phyloP scores from a whole-genome alignment of 192 early-diverging fungal species.

The Entomortierella chlamydospora region DNA sequence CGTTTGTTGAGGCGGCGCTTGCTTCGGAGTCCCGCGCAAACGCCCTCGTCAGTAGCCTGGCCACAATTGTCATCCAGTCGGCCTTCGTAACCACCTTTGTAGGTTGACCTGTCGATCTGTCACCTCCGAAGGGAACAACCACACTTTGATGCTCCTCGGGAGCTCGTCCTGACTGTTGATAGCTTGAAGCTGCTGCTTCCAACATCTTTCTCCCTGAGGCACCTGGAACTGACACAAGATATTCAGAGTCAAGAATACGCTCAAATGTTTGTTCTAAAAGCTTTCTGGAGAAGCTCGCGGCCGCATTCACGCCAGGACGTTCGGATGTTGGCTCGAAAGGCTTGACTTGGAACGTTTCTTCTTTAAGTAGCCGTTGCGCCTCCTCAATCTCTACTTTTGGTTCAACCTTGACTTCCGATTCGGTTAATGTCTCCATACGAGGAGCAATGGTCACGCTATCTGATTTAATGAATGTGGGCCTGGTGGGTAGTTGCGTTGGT shows the following conservation, averaged over 20 bases:
- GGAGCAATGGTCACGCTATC: slow-evolving; percentile 20
- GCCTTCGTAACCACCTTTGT: slow-evolving; percentile 51
- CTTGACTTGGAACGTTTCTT: slow-evolving; percentile 41
- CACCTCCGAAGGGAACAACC: slow-evolving; percentile 16
- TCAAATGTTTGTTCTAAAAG: slow-evolving; percentile 41
- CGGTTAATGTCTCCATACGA: slow-evolving; percentile 4
- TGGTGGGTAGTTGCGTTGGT: slow-evolving; percentile 20
- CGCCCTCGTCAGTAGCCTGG: slow-evolving; percentile 51
- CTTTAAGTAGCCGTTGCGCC: slow-evolving; percentile 22
- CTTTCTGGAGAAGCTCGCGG: not conserved
- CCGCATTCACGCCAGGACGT: not conserved
- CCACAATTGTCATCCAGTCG: slow-evolving; percentile 55
- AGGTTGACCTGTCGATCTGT: not conserved
- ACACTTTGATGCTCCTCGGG: not conserved
- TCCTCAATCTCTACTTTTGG: slow-evolving; percentile 17
- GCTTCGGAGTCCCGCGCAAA: slow-evolving; percentile 38
- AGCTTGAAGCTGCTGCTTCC: slow-evolving; percentile 27
- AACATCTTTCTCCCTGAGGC: slow-evolving; percentile 41
- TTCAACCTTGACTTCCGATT: slow-evolving; percentile 24
- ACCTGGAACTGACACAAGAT: slow-evolving; percentile 36
- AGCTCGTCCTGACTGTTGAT: not conserved
- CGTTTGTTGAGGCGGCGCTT: not conserved
- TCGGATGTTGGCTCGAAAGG: slow-evolving; percentile 36
- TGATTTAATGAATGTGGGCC: slow-evolving; percentile 33
- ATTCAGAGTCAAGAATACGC: slow-evolving; percentile 39